Percentiles rank a stretch among this genome's conserved stretches.
Conservation (phyloP, 2,329 filamentous ascomycete genomes). For the Colletotrichum ledebouriae region DNA sequence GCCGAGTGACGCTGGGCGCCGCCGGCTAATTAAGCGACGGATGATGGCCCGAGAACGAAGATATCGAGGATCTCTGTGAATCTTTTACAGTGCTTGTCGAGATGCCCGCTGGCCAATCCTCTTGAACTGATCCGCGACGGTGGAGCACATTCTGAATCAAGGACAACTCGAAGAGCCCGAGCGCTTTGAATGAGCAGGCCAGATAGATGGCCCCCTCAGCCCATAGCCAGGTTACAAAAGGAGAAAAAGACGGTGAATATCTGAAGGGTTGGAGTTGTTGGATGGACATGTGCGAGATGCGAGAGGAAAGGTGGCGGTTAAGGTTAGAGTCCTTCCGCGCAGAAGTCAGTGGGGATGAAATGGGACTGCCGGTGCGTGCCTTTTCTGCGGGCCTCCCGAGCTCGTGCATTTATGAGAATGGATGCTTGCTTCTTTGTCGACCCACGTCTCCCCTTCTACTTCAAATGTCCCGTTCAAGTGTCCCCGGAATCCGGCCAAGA, state of each 20-base stretch:
- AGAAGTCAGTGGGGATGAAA: constrained; percentile 8
- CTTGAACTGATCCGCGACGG: constrained; percentile 8
- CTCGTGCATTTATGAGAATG: background rate
- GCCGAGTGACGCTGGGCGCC: constrained; percentile 22
- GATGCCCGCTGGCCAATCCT: constrained; percentile 17
- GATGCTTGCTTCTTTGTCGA: background rate
- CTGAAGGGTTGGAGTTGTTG: no score
- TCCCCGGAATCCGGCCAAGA: constrained; percentile 14
- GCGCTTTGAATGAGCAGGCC: constrained; percentile 18
- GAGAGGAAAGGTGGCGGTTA: background rate
- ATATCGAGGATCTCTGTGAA: constrained; percentile 21
- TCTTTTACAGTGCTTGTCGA: constrained; percentile 15
- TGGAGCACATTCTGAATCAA: constrained; percentile 20
- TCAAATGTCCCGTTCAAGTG: background rate
- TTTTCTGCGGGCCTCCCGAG: constrained; percentile 8
- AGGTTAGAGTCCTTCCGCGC: constrained; percentile 25
- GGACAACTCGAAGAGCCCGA: constrained; percentile 4
- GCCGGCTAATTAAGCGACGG: constrained; percentile 9
- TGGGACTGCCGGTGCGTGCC: background rate
- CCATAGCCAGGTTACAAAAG: no score
- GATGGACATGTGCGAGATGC: no score
- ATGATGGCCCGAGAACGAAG: constrained; percentile 14
- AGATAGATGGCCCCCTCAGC: background rate
- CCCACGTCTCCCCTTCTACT: no score
- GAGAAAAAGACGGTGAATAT: no score